A percentile compares a stretch with the other conserved stretches of the same genome.
Evolutionary conservation across 176 grass and related monocot species (phyloP).

Genomic region (Lolium rigidum): DNA sequence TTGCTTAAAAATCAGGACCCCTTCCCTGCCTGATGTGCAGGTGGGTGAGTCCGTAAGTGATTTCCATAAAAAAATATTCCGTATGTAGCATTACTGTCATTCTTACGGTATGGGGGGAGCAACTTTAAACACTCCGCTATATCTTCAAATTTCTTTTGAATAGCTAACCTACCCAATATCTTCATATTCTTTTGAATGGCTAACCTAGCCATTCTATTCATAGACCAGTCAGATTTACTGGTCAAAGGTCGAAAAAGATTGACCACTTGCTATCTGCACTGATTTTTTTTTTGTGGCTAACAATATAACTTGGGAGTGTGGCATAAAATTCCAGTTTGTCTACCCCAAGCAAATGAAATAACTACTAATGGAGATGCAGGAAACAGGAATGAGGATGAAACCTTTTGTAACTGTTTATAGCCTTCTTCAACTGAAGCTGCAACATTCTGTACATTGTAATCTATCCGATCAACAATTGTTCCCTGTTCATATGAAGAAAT

Average conservation of each 20-base stretch:
- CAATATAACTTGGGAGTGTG: neutral
- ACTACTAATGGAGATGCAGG: neutral
- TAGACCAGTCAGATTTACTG: neutral
- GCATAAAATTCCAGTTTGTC: conserved; percentile 9
- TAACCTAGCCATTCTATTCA: neutral
- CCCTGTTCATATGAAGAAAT: conserved; percentile 59
- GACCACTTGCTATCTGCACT: neutral
- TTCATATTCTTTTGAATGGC: neutral
- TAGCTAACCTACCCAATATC: neutral
- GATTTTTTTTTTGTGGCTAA: neutral
- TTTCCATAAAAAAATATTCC: no score
- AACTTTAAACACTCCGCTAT: neutral
- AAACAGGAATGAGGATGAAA: conserved; percentile 28
- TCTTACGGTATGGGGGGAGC: neutral
- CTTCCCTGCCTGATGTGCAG: no score
- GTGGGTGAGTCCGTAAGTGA: no score
- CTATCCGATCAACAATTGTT: conserved; percentile 93
- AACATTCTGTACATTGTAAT: conserved; percentile 94
- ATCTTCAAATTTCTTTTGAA: neutral
- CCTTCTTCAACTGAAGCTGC: conserved; percentile 88
- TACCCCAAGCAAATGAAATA: neutral
- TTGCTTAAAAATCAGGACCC: no score
- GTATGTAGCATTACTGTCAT: no score
- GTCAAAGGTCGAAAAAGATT: neutral
- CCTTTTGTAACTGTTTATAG: conserved; percentile 90